A percentile compares a stretch with the other conserved stretches of the same genome.
Evolutionary conservation across 805 yeast species (phyloP).

Genomic region (Alloascoidea hylecoeti): DNA sequence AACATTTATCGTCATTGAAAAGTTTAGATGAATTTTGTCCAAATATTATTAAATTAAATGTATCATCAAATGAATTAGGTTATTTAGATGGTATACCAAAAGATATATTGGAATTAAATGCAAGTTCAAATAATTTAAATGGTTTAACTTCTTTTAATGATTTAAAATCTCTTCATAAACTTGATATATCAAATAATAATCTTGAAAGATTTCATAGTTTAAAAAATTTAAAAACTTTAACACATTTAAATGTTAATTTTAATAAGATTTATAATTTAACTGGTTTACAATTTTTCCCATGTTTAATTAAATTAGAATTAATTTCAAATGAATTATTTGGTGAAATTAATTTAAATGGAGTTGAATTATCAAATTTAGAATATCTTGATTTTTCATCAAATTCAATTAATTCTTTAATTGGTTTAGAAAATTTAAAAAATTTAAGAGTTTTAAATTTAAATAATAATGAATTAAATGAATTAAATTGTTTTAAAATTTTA

Average conservation of each 20-base stretch:
- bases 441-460: slow-evolving; percentile 25
- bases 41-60: slow-evolving; percentile 20
- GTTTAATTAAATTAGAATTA: slow-evolving; percentile 13
- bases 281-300: slow-evolving; percentile 25
- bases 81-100: slow-evolving; percentile 31
- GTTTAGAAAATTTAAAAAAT: slow-evolving; percentile 12
- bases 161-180: slow-evolving; percentile 25
- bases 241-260: slow-evolving; percentile 25
- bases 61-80: slow-evolving; percentile 24
- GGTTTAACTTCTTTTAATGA: slow-evolving; percentile 27
- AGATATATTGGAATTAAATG: slow-evolving; percentile 20
- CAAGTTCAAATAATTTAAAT: slow-evolving; percentile 22
- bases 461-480: slow-evolving; percentile 18
- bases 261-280: slow-evolving; percentile 20
- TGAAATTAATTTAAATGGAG: slow-evolving; percentile 9
- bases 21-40: slow-evolving; percentile 28
- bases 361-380: slow-evolving; percentile 12
- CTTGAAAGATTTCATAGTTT: slow-evolving; percentile 22
- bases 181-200: slow-evolving; percentile 24
- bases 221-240: slow-evolving; percentile 21
- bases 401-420: slow-evolving; percentile 10
- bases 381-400: slow-evolving; percentile 13
- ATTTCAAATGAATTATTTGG: slow-evolving; percentile 11
- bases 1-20: slow-evolving; percentile 23
- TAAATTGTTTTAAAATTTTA: slow-evolving; percentile 15